Base-by-base conservation (phyloP, 2,329 filamentous ascomycete genomes). In the Epichloe amarillans region DNA sequence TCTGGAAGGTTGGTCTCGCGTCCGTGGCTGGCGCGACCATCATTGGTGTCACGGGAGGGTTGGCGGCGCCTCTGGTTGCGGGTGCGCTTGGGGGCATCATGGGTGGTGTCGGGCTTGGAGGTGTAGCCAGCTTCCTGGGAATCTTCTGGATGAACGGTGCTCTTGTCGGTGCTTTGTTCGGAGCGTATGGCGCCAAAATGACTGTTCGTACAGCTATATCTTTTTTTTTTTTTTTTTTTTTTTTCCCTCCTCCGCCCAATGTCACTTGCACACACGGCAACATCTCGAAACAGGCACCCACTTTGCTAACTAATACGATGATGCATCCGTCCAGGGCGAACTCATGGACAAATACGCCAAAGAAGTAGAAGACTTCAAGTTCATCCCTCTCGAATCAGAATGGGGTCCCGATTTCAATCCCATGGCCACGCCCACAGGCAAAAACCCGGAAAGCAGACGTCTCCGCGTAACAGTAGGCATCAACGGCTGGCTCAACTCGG, bases 1-100 rank as follows among this genome's bases (percentile, higher is more conserved):
- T 85, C 64, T 95, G 88, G 87, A 96, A 95, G 64, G 88, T 96
- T 19, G 88, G 90, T 0, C 73, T 96, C 26, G 91, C 90, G 0
- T 87, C 86, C 8, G 88, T 94, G 0, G 89, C 88, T 0, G 91
- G 91, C 11, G 91, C 91, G 1, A 87, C 86, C 0, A 72, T 95
- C 1, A 90, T 96, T n/a, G 90, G 90, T 5, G 79, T 96, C 3
- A 95, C 89, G 0, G 90, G 90, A 17, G 90, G 90, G 2, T 73
- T 95, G n/a, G 90, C 90, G 1, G 89, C 90, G 0, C 90, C 90
- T 0, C 72, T 95, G 0, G 84, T 95, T 14, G 90, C 90, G 4
- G 89, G 88, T 4, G 88, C 88, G 0, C 75, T 96, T 14, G 89
- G 89, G 2, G 83, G 84, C 1, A 74, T 95, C 2, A 87, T 95